A percentile compares a stretch with the other conserved stretches of the same genome.
Conservation (phyloP, 2,329 filamentous ascomycete genomes). For the Microdochium bolleyi region DNA sequence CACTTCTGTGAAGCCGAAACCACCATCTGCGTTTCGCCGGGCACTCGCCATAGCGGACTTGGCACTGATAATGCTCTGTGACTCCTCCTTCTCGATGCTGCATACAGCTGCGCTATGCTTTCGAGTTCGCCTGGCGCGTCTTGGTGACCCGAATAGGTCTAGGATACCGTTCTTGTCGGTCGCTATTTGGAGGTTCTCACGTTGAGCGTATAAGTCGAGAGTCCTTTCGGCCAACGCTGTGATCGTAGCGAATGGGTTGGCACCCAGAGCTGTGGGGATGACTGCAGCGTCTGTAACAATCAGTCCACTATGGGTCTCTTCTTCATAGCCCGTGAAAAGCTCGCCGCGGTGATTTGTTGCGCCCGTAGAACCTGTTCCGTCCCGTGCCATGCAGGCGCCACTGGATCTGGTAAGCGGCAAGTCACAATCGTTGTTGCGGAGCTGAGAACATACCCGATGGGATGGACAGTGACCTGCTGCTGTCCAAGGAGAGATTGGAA, state of each 20-base stretch:
- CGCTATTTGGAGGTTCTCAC: conserved; percentile 33
- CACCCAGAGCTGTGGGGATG: conserved; percentile 54
- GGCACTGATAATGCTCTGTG: conserved; percentile 24
- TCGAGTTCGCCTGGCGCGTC: conserved; percentile 17
- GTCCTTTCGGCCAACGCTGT: conserved; percentile 59
- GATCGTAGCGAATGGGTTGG: conserved; percentile 64
- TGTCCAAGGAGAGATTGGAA: conserved; percentile 47
- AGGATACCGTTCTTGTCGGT: conserved; percentile 36
- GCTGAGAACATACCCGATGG: conserved; percentile 43
- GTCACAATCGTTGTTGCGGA: not conserved
- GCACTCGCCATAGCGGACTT: conserved; percentile 31
- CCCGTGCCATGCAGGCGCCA: conserved; percentile 54
- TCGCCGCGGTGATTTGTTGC: conserved; percentile 55
- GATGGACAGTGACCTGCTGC: conserved; percentile 57
- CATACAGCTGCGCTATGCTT: conserved; percentile 9
- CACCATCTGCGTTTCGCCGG: conserved; percentile 32
- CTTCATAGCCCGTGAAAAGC: conserved; percentile 44
- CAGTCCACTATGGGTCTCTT: conserved; percentile 46
- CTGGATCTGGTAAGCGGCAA: conserved; percentile 17
- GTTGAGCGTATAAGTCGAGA: conserved; percentile 40
- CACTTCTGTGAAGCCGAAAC: conserved; percentile 55
- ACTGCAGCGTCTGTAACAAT: conserved; percentile 54
- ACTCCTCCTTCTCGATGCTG: conserved; percentile 22
- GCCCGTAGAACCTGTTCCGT: conserved; percentile 47
- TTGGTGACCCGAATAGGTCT: conserved; percentile 46